Conservation (phyloP, 768 basidiomycete species). For the Tephrocybe sp. region DNA sequence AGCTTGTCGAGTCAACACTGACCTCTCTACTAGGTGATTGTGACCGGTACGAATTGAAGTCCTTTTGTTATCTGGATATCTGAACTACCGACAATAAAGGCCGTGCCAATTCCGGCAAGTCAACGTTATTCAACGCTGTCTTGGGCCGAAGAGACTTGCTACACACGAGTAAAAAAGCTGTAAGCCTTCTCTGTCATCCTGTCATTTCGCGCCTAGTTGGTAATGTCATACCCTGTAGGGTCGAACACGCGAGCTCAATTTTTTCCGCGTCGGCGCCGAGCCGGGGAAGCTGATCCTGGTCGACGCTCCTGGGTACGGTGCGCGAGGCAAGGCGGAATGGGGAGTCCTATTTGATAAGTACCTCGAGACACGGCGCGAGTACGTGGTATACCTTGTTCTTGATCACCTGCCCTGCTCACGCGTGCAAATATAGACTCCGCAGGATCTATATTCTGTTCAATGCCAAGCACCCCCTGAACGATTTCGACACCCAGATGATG, state of each 20-base stretch:
- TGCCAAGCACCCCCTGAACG: constrained; percentile 60
- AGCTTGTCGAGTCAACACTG: neutral
- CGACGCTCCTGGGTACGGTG: constrained; percentile 82
- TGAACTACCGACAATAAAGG: constrained; percentile 49
- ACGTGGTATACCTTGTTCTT: constrained; percentile 23
- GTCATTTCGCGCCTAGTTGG: neutral
- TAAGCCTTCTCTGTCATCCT: constrained; percentile 32
- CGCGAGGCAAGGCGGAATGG: constrained; percentile 74
- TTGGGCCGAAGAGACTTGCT: constrained; percentile 56
- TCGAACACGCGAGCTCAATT: constrained; percentile 70
- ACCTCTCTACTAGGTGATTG: constrained; percentile 35
- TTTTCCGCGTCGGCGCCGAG: constrained; percentile 64
- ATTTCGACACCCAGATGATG: constrained; percentile 64
- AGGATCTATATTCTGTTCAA: constrained; percentile 74
- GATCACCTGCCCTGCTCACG: constrained; percentile 2
- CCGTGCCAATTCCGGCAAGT: constrained; percentile 80
- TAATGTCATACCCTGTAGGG: constrained; percentile 43
- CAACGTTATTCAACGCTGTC: constrained; percentile 69
- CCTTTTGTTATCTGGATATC: no score
- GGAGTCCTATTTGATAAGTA: constrained; percentile 70
- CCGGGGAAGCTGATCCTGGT: constrained; percentile 66
- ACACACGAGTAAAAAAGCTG: constrained; percentile 70
- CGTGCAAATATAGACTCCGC: constrained; percentile 46
- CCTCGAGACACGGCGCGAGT: constrained; percentile 61
- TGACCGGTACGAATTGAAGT: constrained; percentile 44